These are phyloP conservation scores for Carpinus viminea DNA, from an alignment of 306 rosid genomes.

Conservation along the genomic window DNA sequence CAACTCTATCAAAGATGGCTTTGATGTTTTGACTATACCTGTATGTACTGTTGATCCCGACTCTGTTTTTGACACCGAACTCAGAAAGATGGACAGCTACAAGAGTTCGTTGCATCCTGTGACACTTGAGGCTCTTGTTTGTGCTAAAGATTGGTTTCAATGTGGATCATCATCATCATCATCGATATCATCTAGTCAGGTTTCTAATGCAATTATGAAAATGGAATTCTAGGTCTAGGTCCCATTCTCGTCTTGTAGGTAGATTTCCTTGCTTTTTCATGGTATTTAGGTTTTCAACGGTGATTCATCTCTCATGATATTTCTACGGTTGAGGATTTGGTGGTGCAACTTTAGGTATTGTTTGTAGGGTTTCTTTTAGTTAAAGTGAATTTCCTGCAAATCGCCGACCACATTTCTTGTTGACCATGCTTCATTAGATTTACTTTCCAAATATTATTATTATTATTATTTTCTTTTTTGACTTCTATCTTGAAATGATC, in stretches of 20 bases:
- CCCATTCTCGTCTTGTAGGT: neutral
- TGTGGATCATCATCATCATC: constrained; percentile 45
- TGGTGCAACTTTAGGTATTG: neutral
- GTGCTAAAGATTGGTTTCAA: constrained; percentile 81
- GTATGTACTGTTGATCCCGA: constrained; percentile 62
- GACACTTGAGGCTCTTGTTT: constrained; percentile 83
- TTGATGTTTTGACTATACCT: constrained; percentile 79
- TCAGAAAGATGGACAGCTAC: constrained; percentile 63
- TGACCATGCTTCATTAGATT: neutral
- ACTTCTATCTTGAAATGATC: too few relatives aligned
- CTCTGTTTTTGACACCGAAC: constrained; percentile 65
- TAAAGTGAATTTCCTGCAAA: neutral
- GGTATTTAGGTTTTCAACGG: neutral
- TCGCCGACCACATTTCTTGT: neutral
- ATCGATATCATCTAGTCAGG: constrained; percentile 31
- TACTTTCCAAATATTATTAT: neutral
- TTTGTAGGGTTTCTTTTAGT: neutral
- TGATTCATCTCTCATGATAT: neutral
- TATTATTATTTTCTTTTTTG: too few relatives aligned
- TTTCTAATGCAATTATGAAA: constrained; percentile 49
- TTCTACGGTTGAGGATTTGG: neutral
- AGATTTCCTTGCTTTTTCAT: neutral
- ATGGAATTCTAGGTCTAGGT: constrained; percentile 42
- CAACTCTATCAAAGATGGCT: constrained; percentile 77
- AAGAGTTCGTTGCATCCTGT: constrained; percentile 53